Evolutionary conservation across 495 filamentous ascomycete species (phyloP), one percentile per base, ranked within the genome.

Genomic region (Talaromyces trachyspermus): DNA sequence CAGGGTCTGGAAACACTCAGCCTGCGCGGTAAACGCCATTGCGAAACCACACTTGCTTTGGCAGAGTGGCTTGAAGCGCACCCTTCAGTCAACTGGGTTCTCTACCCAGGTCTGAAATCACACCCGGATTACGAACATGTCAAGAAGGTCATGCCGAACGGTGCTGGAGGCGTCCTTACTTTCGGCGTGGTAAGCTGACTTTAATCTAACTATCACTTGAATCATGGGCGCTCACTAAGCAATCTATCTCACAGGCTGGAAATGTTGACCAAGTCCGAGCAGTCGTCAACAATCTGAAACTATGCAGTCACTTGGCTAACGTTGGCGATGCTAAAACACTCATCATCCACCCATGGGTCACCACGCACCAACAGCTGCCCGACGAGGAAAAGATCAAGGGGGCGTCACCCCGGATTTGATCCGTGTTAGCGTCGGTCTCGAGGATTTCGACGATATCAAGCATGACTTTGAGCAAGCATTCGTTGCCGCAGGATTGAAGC

Each of bases 311-410:
- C 61, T 70, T 98, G 54, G 85, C 86, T 27, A 92, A 94, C 78
- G 80, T 68, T 52, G 70, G n/a, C n/a, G 80, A 83, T 55, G 77
- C 77, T 38, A 86, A 84, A 75, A 98, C 92, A 15, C 74, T 98
- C 44, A 90, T 90, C 17, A 95, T 98, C 51, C 92, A 98, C 65
- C 92, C 92, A 2, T 92, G 88, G 88, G 84, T 82, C 5, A 97
- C 92, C 12, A 98, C 92, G 9, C 92, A 98, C 64, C 87, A 96
- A 71, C 92, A 97, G 68, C 75, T 97, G 29, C 78, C 71, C 15
- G 87, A 92, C 9, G 76, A 88, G 61, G 92, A 98, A 32, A 32
- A 32, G 14, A 32, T 32, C n/a, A n/a, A n/a, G n/a, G n/a, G n/a
- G n/a, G n/a, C n/a, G n/a, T n/a, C n/a, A n/a, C n/a, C n/a, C 27